Conservation (phyloP, 306 rosid genomes). For the Macrotyloma uniflorum region DNA sequence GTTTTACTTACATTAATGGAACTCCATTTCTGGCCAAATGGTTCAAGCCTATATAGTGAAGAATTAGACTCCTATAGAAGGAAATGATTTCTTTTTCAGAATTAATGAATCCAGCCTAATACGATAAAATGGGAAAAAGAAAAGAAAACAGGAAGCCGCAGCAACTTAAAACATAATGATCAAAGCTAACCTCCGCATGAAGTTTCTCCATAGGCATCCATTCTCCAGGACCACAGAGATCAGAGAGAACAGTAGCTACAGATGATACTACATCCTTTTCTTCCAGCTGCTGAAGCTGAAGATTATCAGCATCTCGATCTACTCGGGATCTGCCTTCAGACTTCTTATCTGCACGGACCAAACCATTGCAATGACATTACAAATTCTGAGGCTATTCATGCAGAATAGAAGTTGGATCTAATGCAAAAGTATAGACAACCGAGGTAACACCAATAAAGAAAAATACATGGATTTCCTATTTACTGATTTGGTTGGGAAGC, state of each 20-base stretch:
- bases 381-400: constrained; percentile 17
- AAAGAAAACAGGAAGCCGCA: not conserved
- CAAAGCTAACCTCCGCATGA: constrained; percentile 78
- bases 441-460: not conserved
- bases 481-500: not conserved
- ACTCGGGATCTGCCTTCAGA: constrained; percentile 85
- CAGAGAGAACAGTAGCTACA: constrained; percentile 97
- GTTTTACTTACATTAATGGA: not conserved
- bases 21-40: not conserved
- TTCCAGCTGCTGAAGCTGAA: constrained; percentile 86
- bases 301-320: constrained; percentile 89
- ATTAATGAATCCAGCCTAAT: not conserved
- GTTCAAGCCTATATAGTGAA: not conserved
- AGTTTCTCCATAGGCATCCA: constrained; percentile 99
- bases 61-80: not conserved
- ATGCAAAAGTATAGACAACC: not conserved
- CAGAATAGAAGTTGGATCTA: not conserved
- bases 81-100: not conserved
- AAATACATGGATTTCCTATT: not conserved
- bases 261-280: constrained; percentile 99
- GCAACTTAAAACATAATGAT: constrained; percentile 15
- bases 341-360: constrained; percentile 72
- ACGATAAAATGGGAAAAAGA: not conserved
- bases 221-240: constrained; percentile 98
- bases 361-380: constrained; percentile 5